Evolutionary conservation across 345 rosid genomes (phyloP), one percentile per base, ranked within the genome.

Genomic region (Combretum micranthum): DNA sequence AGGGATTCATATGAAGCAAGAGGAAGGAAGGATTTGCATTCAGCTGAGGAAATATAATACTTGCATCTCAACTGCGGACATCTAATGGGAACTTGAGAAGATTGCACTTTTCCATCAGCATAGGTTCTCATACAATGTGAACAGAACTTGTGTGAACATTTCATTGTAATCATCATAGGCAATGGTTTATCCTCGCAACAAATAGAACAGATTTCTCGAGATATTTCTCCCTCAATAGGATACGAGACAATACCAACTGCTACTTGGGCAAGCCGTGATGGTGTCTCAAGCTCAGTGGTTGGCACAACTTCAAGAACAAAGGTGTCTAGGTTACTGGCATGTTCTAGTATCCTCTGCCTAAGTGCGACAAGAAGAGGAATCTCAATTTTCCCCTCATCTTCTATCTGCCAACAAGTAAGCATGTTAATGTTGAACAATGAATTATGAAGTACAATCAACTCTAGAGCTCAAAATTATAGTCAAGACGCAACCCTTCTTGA

Each of bases 81-180:
- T 68, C 83, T 79, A 64, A 89, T 76, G 50, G 97, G 97, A 48
- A 89, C 88, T 75, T 83, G 86, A 62, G 85, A 80, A 12, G 84
- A 72, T 69, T 80, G 73, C 53, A 93, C 69, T 79, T 89, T 89
- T 61, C 85, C 91, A 63, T 93, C 97, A 3, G 78, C 85, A 59
- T 83, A 87, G 23, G 88, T 87, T 77, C 73, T 83, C 99, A 93
- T 80, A 68, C 99, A 93, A 57, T 80, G 96, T 17, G 99, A 89
- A 64, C 99, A 93, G 79, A 89, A 93, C 60, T 77, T 85, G 82
- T 93, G 94, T 50, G 82, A 81, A 68, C 99, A 93, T 67, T 87
- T 83, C 84, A 93, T 49, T 18, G 74, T 69, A 15, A 87, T 62
- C 87, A 83, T 89, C 99, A 93, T 93, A 19, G 78, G 64, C 4